A percentile compares a stretch with the other conserved stretches of the same genome.
These are phyloP conservation scores for Ilyonectria robusta DNA, from an alignment of 2,329 filamentous ascomycete genomes.

Conservation along the genomic window DNA sequence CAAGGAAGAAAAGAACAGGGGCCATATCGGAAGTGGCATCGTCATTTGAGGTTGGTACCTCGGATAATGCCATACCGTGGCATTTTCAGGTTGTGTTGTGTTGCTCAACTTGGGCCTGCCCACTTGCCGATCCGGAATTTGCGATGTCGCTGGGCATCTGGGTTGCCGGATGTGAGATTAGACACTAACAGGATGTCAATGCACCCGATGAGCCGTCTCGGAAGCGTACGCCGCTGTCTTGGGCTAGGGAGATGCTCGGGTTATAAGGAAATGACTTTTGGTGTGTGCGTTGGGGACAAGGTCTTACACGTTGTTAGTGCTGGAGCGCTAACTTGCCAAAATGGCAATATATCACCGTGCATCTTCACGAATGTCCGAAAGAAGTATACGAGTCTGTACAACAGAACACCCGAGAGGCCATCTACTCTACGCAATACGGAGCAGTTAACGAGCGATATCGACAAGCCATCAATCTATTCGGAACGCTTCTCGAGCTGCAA, in stretches of 20 bases:
- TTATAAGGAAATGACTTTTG: background rate
- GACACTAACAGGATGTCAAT: background rate
- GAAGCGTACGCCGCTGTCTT: background rate
- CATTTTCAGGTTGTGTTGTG: background rate
- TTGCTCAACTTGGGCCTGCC: background rate
- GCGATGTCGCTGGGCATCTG: no score
- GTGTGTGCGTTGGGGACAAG: background rate
- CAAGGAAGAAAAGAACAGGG: background rate
- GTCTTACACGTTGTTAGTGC: background rate
- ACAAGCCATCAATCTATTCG: conserved; percentile 11
- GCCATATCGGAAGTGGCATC: background rate
- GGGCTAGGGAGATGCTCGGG: background rate
- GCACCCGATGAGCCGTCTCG: background rate
- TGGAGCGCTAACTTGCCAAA: background rate
- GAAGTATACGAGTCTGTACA: background rate
- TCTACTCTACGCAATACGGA: background rate
- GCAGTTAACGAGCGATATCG: background rate
- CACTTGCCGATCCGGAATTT: background rate
- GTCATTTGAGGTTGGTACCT: background rate
- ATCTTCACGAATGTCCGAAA: background rate
- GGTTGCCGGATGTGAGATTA: background rate
- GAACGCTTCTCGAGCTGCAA: conserved; percentile 21
- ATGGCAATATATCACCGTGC: background rate
- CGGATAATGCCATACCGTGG: conserved; percentile 5
- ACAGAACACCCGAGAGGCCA: background rate